Evolutionary conservation across 2,329 filamentous ascomycete species (phyloP), one percentile per base, ranked within the genome.

Genomic region (Beauveria sp.): DNA sequence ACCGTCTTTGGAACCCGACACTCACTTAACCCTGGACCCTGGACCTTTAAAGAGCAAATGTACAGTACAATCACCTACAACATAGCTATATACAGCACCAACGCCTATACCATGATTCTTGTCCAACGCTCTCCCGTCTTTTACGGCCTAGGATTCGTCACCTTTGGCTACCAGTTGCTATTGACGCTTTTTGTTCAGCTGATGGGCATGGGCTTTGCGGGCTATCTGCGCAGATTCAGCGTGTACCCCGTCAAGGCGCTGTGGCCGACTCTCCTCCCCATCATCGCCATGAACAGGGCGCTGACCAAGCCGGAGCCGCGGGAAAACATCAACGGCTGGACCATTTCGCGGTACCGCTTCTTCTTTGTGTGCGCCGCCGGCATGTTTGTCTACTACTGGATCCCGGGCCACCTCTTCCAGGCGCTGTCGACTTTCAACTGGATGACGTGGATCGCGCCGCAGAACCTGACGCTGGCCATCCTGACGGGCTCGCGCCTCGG

Each of bases 1-100:
- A 76, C 72, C 0, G 58, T 81, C 5, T 72, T 72, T 56, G 79
- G 79, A 0, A 64, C 70, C 1, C 71, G 74, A 10, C 73, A 79
- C 63, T 75, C 73, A 9, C 71, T 83, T 16, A 84, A 84, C 64
- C 80, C 82, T 0, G 81, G 82, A 0, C 77, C 76, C 0, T 85
- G 85, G 69, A 81, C 78, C 55, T 79, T 79, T 66, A 86, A 86
- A 67, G 83, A 86, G 69, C 83, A 86, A 66, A 82, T 83, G 75
- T 70, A 85, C n/a, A 80, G 84, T 42, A 80, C 80, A 3, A 81
- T 84, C 65, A 83, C 83, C 76, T 80, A 83, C 55, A 84, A 85
- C 69, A 79, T 79, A 5, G 75, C 75, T 34, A 78, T 73, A 65
- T 74, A 74, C 61, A 69, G 72, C 10, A 78, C 79, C 1, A 80